phyloP scores from a whole-genome alignment of 2,329 filamentous ascomycete genomes.

The Lasiodiplodia sp. region DNA sequence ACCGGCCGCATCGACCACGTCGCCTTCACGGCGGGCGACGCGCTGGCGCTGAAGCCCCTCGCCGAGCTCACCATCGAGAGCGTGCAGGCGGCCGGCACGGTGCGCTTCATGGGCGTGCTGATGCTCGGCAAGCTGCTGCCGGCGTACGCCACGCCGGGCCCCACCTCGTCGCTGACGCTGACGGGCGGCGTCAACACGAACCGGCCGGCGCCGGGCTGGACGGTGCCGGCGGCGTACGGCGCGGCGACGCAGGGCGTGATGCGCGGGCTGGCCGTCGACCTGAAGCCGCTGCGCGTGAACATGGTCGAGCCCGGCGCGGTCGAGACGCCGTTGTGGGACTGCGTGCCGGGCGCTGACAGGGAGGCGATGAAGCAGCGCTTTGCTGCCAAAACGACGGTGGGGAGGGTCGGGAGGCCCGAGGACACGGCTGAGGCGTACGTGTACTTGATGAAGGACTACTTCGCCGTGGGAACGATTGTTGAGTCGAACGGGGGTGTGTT shows the following conservation, averaged over 20 bases:
- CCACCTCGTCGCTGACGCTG: constrained; percentile 48
- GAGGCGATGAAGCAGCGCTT: constrained; percentile 34
- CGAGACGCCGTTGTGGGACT: constrained; percentile 53
- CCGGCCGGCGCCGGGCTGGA: constrained; percentile 46
- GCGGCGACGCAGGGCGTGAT: constrained; percentile 52
- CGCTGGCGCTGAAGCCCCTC: constrained; percentile 35
- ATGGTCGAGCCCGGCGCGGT: constrained; percentile 63
- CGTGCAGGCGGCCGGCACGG: constrained; percentile 36
- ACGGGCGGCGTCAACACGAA: constrained; percentile 48
- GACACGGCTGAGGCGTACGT: constrained; percentile 55
- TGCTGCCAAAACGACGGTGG: constrained; percentile 39
- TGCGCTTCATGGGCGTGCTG: constrained; percentile 46
- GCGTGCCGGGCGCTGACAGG: constrained; percentile 28
- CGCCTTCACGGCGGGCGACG: constrained; percentile 42
- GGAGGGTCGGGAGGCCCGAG: constrained; percentile 38
- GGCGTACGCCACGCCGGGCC: constrained; percentile 42
- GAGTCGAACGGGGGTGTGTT: constrained; percentile 50
- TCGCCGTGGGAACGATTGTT: constrained; percentile 54
- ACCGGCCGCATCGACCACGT: constrained; percentile 44
- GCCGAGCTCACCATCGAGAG: constrained; percentile 37
- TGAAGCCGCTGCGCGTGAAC: constrained; percentile 71
- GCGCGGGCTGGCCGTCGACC: constrained; percentile 66
- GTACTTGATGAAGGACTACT: constrained; percentile 56
- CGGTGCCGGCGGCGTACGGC: constrained; percentile 38
- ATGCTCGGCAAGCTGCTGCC: constrained; percentile 51